Base-by-base conservation (phyloP, 371 early-diverging fungal species). In the Circinella minor region DNA sequence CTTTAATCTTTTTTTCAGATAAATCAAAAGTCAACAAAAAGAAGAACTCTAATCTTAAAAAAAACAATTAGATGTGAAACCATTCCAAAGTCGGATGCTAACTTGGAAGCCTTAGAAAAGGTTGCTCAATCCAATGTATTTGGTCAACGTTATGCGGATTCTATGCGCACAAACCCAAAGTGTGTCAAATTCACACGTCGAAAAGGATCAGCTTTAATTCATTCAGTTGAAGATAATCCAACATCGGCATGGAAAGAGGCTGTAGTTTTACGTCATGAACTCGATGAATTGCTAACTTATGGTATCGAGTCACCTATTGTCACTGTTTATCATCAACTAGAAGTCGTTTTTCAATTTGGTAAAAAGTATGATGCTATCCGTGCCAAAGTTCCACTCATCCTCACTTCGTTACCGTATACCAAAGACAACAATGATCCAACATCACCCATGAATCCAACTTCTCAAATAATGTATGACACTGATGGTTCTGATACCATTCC, bases 281-380 rank as follows among this genome's bases (percentile, higher is more conserved):
- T 82, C 8, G 77, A 78, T 36, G 78, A 78, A 17, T 70, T 72
- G 27, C 55, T 78, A 34, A 71, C 77, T 14, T 71, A 72, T 39
- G 76, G 78, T 4, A 51, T 80, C 48, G 76, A 77, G 27, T 78
- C 82, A 7, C 82, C 82, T 9, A 69, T 78, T 13, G 71, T 82
- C 4, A 71, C 78, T 7, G 72, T 82, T 13, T 80, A 80, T 48
- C 82, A 82, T 61, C 78, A 82, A 51, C 15, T 82, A 2, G 78
- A 82, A 60, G 63, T 82, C 0, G 71, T 75, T 15, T 76, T 82
- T 54, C 76, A 78, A 39, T 78, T 82, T 66, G 78, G 78, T 13
- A 67, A 74, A 65, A 82, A 78, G 36, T 74, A 70, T 27, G 80
- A 82, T 34, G 74, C 75, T 59, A 66, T 82, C 51, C 78, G 77